Conservation (phyloP, 2,329 filamentous ascomycete species). For the Sporothrix luriei region DNA sequence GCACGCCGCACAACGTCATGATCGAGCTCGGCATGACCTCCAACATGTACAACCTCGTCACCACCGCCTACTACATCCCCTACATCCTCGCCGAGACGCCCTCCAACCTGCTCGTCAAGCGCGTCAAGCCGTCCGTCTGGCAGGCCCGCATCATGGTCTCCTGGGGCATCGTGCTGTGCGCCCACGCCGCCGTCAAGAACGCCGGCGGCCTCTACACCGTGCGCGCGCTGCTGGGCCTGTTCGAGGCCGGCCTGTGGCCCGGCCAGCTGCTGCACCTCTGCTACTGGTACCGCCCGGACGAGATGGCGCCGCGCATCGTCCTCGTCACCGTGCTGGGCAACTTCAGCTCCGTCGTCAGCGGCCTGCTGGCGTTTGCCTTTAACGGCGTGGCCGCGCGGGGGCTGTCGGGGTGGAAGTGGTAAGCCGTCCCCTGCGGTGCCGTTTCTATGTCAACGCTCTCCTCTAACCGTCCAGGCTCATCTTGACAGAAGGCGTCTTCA, state of each 20-base stretch:
- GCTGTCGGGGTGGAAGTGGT: conserved; percentile 44
- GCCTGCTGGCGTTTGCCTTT: conserved; percentile 50
- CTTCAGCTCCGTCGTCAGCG: conserved; percentile 47
- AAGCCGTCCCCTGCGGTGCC: too few relatives aligned
- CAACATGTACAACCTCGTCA: conserved; percentile 48
- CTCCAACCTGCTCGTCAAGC: conserved; percentile 78
- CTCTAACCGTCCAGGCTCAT: conserved; percentile 39
- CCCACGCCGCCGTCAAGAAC: conserved; percentile 56
- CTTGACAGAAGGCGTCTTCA: conserved; percentile 51
- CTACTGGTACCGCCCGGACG: conserved; percentile 54
- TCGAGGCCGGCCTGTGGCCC: conserved; percentile 67
- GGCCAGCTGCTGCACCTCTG: conserved; percentile 57
- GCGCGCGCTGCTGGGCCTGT: conserved; percentile 63
- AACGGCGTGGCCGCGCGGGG: conserved; percentile 45
- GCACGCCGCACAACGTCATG: conserved; percentile 48
- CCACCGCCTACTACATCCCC: conserved; percentile 55
- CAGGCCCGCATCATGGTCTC: conserved; percentile 72
- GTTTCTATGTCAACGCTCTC: too few relatives aligned
- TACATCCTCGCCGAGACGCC: conserved; percentile 75
- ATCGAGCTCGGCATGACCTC: conserved; percentile 46
- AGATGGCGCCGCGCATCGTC: conserved; percentile 50
- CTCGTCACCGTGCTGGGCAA: conserved; percentile 52
- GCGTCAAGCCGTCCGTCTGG: conserved; percentile 71
- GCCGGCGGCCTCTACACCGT: conserved; percentile 53
- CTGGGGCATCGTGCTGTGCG: conserved; percentile 54